A percentile compares a stretch with the other conserved stretches of the same genome.
These are phyloP conservation scores for Thermothielavioides terrestris DNA, from an alignment of 495 filamentous ascomycete species.

Conservation along the genomic window DNA sequence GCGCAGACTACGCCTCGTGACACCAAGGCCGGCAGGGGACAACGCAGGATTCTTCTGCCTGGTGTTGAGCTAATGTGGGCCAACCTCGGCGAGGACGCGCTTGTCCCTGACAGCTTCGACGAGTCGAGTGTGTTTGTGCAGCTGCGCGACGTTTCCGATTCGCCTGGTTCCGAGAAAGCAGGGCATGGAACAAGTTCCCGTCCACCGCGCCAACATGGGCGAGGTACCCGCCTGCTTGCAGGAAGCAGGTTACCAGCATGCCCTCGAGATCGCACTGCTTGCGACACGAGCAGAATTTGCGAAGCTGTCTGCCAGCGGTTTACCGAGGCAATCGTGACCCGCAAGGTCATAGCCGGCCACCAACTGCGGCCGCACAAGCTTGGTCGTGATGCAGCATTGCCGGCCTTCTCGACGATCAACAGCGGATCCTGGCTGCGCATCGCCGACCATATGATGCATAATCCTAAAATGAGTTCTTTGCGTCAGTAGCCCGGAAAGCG, in stretches of 20 bases:
- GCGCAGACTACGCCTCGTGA: constrained; percentile 71
- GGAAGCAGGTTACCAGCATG: constrained; percentile 88
- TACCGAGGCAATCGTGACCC: constrained; percentile 72
- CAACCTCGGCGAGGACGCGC: constrained; percentile 78
- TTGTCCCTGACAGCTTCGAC: constrained; percentile 80
- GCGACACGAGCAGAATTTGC: constrained; percentile 85
- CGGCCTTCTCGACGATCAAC: constrained; percentile 69
- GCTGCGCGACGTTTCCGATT: constrained; percentile 79
- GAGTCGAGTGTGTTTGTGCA: constrained; percentile 87
- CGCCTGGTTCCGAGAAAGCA: constrained; percentile 79
- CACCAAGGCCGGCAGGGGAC: constrained; percentile 75
- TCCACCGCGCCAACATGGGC: constrained; percentile 57
- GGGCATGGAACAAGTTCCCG: constrained; percentile 81
- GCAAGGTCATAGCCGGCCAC: constrained; percentile 86
- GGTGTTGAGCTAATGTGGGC: constrained; percentile 58
- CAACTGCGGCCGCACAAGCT: constrained; percentile 65
- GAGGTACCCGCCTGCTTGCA: constrained; percentile 82
- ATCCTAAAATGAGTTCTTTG: constrained; percentile 67
- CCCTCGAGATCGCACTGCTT: constrained; percentile 70
- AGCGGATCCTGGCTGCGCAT: constrained; percentile 53
- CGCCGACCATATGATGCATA: constrained; percentile 80
- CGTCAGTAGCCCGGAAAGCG: constrained; percentile 57
- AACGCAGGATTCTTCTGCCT: constrained; percentile 63
- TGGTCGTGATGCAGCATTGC: constrained; percentile 73
- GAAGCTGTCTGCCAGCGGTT: constrained; percentile 67